A percentile compares a stretch with the other conserved stretches of the same genome.
phyloP scores from a whole-genome alignment of 768 basidiomycete genomes.

The Chalciporus chontae region DNA sequence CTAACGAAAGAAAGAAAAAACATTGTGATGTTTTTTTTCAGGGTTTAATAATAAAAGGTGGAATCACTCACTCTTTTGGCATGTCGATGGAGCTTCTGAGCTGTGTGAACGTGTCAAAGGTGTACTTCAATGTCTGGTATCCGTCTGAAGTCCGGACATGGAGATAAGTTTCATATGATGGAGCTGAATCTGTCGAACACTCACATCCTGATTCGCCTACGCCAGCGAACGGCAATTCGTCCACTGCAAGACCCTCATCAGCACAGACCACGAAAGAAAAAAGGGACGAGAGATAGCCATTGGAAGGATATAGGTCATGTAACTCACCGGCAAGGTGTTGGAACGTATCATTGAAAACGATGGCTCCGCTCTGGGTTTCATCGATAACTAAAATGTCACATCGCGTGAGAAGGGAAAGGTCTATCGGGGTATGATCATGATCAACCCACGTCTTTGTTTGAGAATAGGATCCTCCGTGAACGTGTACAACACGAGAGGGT shows the following conservation, averaged over 20 bases:
- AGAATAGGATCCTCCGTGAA: conserved; percentile 50
- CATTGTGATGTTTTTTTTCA: no score
- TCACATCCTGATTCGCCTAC: conserved; percentile 64
- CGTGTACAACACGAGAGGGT: conserved; percentile 60
- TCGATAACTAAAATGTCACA: conserved; percentile 44
- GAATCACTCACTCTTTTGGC: conserved; percentile 47
- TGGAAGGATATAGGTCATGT: background rate
- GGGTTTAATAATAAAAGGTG: no score
- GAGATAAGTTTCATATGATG: background rate
- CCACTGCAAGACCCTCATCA: conserved; percentile 18
- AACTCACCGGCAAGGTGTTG: conserved; percentile 47
- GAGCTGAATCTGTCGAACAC: conserved; percentile 18
- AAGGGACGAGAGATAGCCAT: background rate
- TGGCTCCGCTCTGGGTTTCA: conserved; percentile 53
- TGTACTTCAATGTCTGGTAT: conserved; percentile 46
- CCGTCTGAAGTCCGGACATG: conserved; percentile 43
- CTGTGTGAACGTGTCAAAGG: conserved; percentile 55
- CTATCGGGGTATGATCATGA: background rate
- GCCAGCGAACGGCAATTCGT: conserved; percentile 49
- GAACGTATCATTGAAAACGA: conserved; percentile 60
- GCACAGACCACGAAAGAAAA: background rate
- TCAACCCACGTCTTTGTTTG: conserved; percentile 38
- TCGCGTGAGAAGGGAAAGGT: background rate
- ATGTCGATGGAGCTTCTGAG: conserved; percentile 48
- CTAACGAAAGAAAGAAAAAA: no score